Base-by-base conservation (phyloP, 768 basidiomycete species). In the Strobilomyces echinocephalus region DNA sequence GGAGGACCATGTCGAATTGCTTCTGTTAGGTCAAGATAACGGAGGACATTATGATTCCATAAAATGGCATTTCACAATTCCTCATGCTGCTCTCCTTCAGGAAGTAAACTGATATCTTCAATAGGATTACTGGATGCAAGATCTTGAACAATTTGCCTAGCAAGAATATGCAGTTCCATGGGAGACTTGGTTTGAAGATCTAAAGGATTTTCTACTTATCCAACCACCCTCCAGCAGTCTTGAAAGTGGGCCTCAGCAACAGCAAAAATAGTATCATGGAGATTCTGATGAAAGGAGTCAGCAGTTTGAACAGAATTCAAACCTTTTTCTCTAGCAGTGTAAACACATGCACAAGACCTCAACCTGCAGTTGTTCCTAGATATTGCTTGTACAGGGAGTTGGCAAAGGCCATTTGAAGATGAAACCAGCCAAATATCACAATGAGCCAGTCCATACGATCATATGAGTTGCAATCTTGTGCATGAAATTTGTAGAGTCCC, bases 371-470 rank as follows among this genome's bases (percentile, higher is more conserved):
- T 7, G 33, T 42, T 7, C 49, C 49, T 5, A 50, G 49, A 16
- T 75, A 77, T 49, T 78, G 76, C 40, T 71, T 69, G 51, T 77
- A 72, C 0, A 78, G 43, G 0, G 74, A 74, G 40, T 71, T 69
- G 4, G 66, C 73, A 47, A 68, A 68, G 5, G 74, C 74, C 68
- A 79, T 76, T 26, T 58, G 38, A 0, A 69, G 53, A 50, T 79
- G 76, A 15, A 79, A 67, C 74, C 74, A 79, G 0, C 76, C 72
- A 41, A 73, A 72, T 0, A 62, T 48, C 1, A 60, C 46, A 1
- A 72, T 40, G 5, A 72, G 51, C 56, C 62, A 76, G 43, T 76
- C 72, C 0, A 76, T 56, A 0, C 72, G 61, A 10, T 77, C 72
- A 55, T 65, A 74, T 0, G 70, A 67, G 34, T 73, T 79, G 8